These are phyloP conservation scores for Cynanchum wilfordii DNA, from an alignment of 257 asterid genomes.

Conservation along the genomic window DNA sequence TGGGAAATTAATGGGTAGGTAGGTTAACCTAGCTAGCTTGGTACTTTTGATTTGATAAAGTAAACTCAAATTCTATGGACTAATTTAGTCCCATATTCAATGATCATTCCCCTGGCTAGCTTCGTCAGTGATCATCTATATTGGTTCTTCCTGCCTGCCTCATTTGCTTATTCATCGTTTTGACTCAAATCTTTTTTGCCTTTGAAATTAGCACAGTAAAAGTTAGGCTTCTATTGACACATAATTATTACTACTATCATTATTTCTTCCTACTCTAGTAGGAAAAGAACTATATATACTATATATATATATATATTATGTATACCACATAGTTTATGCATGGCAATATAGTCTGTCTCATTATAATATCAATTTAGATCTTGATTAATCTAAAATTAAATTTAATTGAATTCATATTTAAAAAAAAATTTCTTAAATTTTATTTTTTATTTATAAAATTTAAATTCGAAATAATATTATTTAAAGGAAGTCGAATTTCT, in stretches of 20 bases:
- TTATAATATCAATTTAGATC: too few species aligned
- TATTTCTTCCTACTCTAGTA: neutral
- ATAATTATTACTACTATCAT: neutral
- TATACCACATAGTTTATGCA: neutral
- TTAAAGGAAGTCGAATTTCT: too few species aligned
- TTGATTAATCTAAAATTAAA: too few species aligned
- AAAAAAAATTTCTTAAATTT: too few species aligned
- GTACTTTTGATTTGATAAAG: conserved; percentile 1
- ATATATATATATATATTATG: too few species aligned
- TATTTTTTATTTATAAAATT: too few species aligned
- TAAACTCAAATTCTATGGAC: neutral
- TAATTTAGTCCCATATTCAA: neutral
- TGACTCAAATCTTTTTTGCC: neutral
- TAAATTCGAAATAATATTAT: too few species aligned
- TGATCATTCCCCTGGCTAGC: neutral
- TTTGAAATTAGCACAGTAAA: conserved; percentile 2
- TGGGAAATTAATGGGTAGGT: neutral
- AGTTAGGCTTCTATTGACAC: conserved; percentile 5
- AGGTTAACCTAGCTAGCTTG: neutral
- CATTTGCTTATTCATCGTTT: neutral
- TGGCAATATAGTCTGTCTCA: too few species aligned
- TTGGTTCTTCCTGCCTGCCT: too few species aligned
- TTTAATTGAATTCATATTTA: too few species aligned
- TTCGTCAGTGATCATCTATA: too few species aligned
- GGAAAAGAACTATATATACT: neutral